Evolutionary conservation across 164 flowering plant genomes (phyloP), one percentile per base, ranked within the genome.

Genomic region (Vitis amurensis): DNA sequence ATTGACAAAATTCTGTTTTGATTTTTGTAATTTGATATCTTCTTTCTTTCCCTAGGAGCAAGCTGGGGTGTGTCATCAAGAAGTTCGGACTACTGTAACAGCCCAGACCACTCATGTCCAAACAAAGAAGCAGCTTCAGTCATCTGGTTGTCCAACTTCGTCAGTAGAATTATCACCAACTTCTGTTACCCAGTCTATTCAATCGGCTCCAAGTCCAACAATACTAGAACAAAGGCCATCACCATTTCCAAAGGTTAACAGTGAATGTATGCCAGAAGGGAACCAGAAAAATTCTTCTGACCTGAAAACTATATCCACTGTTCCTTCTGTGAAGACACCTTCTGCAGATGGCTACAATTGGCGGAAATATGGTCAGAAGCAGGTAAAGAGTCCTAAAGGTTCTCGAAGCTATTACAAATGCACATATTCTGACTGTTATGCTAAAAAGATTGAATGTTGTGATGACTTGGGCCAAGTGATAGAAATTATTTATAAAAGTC

Each of bases 341-440:
- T 60, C 80, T 19, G 68, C 74, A 68, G 98, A 93, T 84, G 94
- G 96, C 27, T 93, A 80, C 76, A 90, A 89, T 61, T 93, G 98
- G 98, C 83, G 98, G 12, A 93, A 93, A 72, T 93, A 93, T 83
- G 98, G 98, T 66, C 96, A 93, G 74, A 93, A 93, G 81, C 94
- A 79, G 80, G 97, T 93, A 50, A 93, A 90, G 74, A 85, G 88
- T 71, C 85, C 88, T 58, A 79, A 86, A 67, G 87, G 91, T 73
- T 87, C 89, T 63, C 80, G 98, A 73, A 90, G 98, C 78, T 93
- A 93, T 78, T 91, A 83, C 73, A 84, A 77, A 76, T 93, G 98
- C 79, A 91, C 98, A 49, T 66, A 75, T 71, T 71, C 83, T 15
- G 83, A 84, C 11, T 93, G 98, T 67, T 73, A 9, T 71, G 92